A percentile compares a stretch with the other conserved stretches of the same genome.
Evolutionary conservation across 495 filamentous ascomycete species (phyloP).

Genomic region (Thermothielavioides terrestris): DNA sequence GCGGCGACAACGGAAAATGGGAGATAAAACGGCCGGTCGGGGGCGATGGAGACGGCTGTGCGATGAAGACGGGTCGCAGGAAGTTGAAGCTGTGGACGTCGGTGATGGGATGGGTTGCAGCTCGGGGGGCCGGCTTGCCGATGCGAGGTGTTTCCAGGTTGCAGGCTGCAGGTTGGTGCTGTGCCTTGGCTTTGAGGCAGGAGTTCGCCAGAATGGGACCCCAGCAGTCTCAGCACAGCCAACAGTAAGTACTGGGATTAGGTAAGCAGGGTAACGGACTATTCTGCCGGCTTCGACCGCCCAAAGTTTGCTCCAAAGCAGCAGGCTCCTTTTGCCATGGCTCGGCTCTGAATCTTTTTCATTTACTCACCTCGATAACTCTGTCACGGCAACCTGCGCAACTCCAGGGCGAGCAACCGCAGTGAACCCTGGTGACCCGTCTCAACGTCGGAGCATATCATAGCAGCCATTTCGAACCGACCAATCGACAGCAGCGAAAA

Average conservation of each 20-base stretch:
- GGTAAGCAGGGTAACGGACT: slow-evolving; percentile 19
- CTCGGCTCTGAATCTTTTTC: not conserved
- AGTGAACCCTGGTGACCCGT: slow-evolving; percentile 25
- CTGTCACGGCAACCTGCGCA: slow-evolving; percentile 6
- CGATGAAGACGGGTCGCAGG: slow-evolving; percentile 15
- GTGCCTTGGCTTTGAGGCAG: slow-evolving; percentile 16
- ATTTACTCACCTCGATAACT: not conserved
- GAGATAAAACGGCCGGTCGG: slow-evolving; percentile 7
- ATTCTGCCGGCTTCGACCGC: slow-evolving; percentile 12
- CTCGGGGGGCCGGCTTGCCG: slow-evolving; percentile 22
- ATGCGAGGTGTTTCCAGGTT: slow-evolving; percentile 38
- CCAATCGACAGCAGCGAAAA: slow-evolving; percentile 19
- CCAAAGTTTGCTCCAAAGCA: slow-evolving; percentile 3
- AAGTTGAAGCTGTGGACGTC: slow-evolving; percentile 13
- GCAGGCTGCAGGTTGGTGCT: slow-evolving; percentile 27
- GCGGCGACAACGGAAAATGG: slow-evolving; percentile 15
- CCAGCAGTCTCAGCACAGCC: slow-evolving; percentile 2
- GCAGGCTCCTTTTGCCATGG: not conserved
- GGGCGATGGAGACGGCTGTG: slow-evolving; percentile 10
- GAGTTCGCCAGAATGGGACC: slow-evolving; percentile 17
- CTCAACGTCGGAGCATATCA: not conserved
- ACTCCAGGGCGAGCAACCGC: slow-evolving; percentile 26
- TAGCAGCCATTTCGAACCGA: not conserved
- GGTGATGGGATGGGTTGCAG: slow-evolving; percentile 22
- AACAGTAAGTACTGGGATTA: slow-evolving; percentile 20